Evolutionary conservation across 1,284 basidiomycete genomes (phyloP), one percentile per base, ranked within the genome.

Genomic region (Exobasidium rhododendri): DNA sequence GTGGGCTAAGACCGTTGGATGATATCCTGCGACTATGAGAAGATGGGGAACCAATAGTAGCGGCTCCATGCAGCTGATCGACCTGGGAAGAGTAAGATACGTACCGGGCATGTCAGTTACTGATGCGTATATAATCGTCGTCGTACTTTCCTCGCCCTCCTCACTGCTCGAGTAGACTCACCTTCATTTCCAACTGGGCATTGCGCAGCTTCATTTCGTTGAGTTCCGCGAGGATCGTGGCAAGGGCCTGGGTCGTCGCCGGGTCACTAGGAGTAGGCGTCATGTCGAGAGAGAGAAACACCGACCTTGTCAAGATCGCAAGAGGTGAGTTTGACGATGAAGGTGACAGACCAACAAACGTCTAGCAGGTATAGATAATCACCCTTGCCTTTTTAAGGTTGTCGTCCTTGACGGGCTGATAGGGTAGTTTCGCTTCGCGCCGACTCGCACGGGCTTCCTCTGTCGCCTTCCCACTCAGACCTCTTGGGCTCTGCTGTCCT

Each of bases 171-270:
- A 56, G 17, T 24, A 13, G 10, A 22, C 70, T 29, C 55, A 73
- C 71, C 60, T 76, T 76, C 11, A 69, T 64, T 56, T 76, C 74
- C 22, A 76, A 66, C 29, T 70, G 69, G 24, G 67, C 66, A 56
- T 76, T 76, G 45, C 64, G 64, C 55, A 68, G 51, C 50, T 67
- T 73, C 62, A 76, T 70, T 58, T 73, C 72, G 13, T 64, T 68
- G 43, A 76, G 64, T 64, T 76, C 74, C 26, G 64, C 65, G 14
- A 74, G 60, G 28, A 76, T 76, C 32, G 64, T 61, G 1, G 63
- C 62, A 10, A 76, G 64, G 28, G 71, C 66, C 2, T 64, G 58
- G 6, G 32, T 50, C 4, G 56, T 60, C 14, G 32, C 54, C 10
- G 46, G 28, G 17, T 46, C 56, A 40, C 35, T 40, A 10, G 7